Evolutionary conservation across 345 rosid species (phyloP).

Genomic region (Eucalyptus viminalis): DNA sequence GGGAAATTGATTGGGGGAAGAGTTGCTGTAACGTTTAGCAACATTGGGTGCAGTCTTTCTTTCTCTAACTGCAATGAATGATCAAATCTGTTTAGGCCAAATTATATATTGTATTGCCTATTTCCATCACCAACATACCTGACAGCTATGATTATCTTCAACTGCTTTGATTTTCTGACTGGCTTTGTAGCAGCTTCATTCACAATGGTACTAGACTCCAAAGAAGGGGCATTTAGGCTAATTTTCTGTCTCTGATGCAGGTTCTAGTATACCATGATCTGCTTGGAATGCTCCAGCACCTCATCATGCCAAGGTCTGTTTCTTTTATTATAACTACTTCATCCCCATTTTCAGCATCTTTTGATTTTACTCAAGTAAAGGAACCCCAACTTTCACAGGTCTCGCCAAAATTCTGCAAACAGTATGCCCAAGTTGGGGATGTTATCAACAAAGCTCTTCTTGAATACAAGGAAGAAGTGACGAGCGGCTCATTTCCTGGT

Average conservation of each 20-base stretch:
- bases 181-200: neutral
- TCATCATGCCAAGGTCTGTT: conserved; percentile 83
- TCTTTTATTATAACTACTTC: neutral
- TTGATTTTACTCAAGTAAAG: neutral
- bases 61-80: neutral
- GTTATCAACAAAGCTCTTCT: conserved; percentile 61
- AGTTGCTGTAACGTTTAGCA: neutral
- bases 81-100: neutral
- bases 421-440: conserved; percentile 62
- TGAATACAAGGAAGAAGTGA: conserved; percentile 75
- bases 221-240: neutral
- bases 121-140: neutral
- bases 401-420: conserved; percentile 88
- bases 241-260: conserved; percentile 18
- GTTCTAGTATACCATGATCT: conserved; percentile 89
- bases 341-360: neutral
- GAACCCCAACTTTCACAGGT: conserved; percentile 28
- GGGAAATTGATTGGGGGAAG: neutral
- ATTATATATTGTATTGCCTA: neutral
- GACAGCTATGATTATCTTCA: neutral
- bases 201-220: neutral
- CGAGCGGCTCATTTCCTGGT: conserved; percentile 60
- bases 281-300: conserved; percentile 92
- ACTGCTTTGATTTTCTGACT: neutral
- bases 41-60: neutral